These are phyloP conservation scores for Ilex asprella DNA, from an alignment of 257 asterid genomes.

Conservation along the genomic window DNA sequence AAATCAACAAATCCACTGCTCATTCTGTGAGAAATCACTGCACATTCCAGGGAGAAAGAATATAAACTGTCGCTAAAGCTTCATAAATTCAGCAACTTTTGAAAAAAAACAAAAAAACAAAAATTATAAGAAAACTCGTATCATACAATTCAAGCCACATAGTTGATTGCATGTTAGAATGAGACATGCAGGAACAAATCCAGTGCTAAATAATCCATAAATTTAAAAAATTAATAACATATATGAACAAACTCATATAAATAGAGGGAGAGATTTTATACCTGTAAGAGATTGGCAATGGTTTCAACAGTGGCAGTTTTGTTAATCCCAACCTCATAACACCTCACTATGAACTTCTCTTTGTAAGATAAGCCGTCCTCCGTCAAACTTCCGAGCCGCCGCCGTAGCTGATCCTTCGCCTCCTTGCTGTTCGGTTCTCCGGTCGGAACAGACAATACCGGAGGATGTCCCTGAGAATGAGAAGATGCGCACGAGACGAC, in stretches of 20 bases:
- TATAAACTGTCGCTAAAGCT: conserved; percentile 5
- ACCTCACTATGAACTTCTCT: conserved; percentile 85
- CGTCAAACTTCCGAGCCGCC: conserved; percentile 76
- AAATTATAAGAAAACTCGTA: not conserved
- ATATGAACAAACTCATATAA: too few species aligned
- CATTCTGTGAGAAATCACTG: conserved; percentile 8
- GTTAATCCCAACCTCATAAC: conserved; percentile 92
- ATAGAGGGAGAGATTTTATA: conserved; percentile 3
- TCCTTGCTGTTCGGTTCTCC: conserved; percentile 45
- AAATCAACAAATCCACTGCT: conserved; percentile 6
- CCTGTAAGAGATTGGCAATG: conserved; percentile 97
- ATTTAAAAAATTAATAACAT: too few species aligned
- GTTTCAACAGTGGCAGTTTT: conserved; percentile 92
- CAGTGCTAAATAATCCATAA: conserved; percentile 5
- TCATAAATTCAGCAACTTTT: conserved; percentile 4
- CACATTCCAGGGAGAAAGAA: conserved; percentile 4
- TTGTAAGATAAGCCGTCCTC: conserved; percentile 88
- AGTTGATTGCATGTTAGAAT: too few species aligned
- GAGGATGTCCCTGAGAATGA: not conserved
- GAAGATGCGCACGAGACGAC: not conserved
- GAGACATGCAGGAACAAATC: conserved; percentile 21
- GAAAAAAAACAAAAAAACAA: not conserved
- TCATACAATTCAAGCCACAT: too few species aligned
- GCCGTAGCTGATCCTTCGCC: conserved; percentile 41
- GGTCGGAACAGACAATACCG: conserved; percentile 48